Evolutionary conservation across 2,329 filamentous ascomycete genomes (phyloP), one percentile per base, ranked within the genome.

Genomic region (Sclerotiophoma versabilis): DNA sequence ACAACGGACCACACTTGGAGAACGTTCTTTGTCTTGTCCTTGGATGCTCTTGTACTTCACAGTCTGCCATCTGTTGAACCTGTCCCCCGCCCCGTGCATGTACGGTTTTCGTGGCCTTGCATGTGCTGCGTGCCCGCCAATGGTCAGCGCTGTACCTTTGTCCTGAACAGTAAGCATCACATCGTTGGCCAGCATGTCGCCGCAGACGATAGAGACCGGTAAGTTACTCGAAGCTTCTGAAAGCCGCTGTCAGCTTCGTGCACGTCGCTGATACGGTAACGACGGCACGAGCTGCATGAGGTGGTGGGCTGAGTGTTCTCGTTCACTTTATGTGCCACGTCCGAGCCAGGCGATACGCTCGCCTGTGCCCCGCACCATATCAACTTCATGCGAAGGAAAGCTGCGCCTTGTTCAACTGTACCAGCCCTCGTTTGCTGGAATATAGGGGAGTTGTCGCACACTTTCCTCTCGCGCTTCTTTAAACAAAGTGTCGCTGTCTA

Each of bases 311-410:
- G 51, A 39, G 51, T 49, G 44, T 49, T 34, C 25, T 48, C 38
- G 32, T 43, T 22, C 15, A 29, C 33, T 54, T 42, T 43, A 30
- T 50, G 47, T 50, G 34, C 53, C 32, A 49, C 25, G 25, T 37
- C 41, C 34, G 38, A 4, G 30, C 26, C 38, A 8, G 34, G 42
- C 53, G 47, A 56, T 47, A 51, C 47, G 47, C 53, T 51, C 38
- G 14, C 52, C 39, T 37, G 25, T 55, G 46, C 53, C 53, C 47
- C 53, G 32, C 46, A 47, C 46, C 34, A 48, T 34, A 37, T n/a
- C 23, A 37, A 42, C 23, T 37, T 30, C 27, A 44, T 43, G 44
- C 27, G 26, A 33, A 44, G 26, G n/a, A 27, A 29, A 22, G 49
- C 45, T 54, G 51, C 45, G 51, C 51, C 41, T 54, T 36, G 34